Evolutionary conservation across 2,329 filamentous ascomycete species (phyloP), one percentile per base, ranked within the genome.

Genomic region (Fusarium sp.): DNA sequence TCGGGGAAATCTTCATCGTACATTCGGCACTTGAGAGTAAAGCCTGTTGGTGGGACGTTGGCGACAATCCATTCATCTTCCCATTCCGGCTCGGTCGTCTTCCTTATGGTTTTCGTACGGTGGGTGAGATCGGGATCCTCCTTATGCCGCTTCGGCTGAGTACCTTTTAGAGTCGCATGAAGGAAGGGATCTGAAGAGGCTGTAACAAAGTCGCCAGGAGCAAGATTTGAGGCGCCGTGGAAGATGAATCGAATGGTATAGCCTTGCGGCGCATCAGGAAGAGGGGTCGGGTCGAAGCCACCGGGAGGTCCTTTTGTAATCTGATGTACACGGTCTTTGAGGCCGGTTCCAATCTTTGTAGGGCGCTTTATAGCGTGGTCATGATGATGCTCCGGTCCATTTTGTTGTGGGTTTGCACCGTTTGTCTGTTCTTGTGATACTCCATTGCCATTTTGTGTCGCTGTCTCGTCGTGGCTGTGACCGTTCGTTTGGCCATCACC

Each of bases 1-100:
- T 98, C 94, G 3, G 92, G 90, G 38, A 91, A 90, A 82, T 98
- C 96, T 81, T 98, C 96, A 78, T 98, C 96, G 82, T 95, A 97
- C 23, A 98, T 83, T 60, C 94, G 89, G 69, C 94, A 94, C 80
- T 97, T 97, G 75, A 98, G 87, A 64, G 87, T 88, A 83, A 97
- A 97, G 8, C 95, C 95, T 0, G 88, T 90, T 0, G 91, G 85
- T 0, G 96, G 95, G 4, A 98, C 88, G 75, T 97, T 97, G 69
- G 94, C 94, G 30, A 98, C 92, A 28, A 94, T 87, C 96, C 96
- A 98, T 68, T 94, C 89, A 42, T 92, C 90, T 53, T 97, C 88
- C 96, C 96, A 98, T 53, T 85, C 86, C 0, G 96, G 95, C 76
- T 95, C 89, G 3, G 90, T 92, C 44, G 88, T 91, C 73, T 88